These are phyloP conservation scores for Pueraria montana DNA, from an alignment of 306 rosid species.

Conservation along the genomic window DNA sequence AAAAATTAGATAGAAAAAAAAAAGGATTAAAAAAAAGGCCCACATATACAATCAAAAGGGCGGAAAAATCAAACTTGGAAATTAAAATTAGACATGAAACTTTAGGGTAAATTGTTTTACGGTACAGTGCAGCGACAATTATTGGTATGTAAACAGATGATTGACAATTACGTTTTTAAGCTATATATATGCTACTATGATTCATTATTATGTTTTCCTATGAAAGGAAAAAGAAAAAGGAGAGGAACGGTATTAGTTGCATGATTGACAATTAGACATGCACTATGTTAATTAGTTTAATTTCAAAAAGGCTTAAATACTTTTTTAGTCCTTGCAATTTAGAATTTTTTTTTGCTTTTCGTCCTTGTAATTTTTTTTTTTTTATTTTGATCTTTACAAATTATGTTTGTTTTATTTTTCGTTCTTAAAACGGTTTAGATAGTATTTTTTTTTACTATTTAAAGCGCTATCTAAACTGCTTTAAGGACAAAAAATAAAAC, in stretches of 20 bases:
- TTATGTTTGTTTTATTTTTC: too few species aligned
- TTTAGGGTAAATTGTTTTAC: not conserved
- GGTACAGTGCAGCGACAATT: constrained; percentile 1
- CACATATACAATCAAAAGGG: constrained; percentile 3
- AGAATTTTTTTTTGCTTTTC: too few species aligned
- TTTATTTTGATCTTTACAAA: too few species aligned
- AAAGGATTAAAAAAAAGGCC: not conserved
- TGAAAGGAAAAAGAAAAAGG: not conserved
- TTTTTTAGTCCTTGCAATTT: too few species aligned
- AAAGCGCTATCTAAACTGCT: too few species aligned
- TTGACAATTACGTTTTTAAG: constrained; percentile 15
- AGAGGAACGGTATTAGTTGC: not conserved
- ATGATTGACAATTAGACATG: constrained; percentile 15
- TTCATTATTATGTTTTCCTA: not conserved
- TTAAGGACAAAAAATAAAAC: too few species aligned
- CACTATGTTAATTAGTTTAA: not conserved
- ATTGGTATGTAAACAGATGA: constrained; percentile 33
- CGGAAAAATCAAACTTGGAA: not conserved
- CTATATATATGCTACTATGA: not conserved
- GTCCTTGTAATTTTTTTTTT: too few species aligned
- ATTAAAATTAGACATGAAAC: constrained; percentile 1
- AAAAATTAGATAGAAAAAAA: too few species aligned
- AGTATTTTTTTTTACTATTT: too few species aligned
- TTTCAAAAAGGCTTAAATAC: too few species aligned
- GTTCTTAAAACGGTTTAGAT: too few species aligned